A percentile compares a stretch with the other conserved stretches of the same genome.
These are phyloP conservation scores for Elongisporangium senticosum DNA, from an alignment of 352 stramenopile genomes.

Conservation along the genomic window DNA sequence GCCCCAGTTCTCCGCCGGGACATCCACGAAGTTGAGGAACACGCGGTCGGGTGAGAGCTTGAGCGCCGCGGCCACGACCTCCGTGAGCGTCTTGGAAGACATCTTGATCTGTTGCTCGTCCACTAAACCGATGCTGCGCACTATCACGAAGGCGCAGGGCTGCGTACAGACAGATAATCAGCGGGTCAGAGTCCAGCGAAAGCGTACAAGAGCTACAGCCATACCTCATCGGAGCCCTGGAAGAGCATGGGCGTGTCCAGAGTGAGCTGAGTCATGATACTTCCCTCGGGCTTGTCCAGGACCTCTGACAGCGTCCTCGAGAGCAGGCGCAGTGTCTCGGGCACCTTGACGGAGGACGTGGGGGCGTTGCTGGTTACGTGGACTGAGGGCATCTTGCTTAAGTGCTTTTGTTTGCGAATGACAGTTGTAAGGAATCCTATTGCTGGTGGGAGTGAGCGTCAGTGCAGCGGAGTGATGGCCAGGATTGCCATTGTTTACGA, in stretches of 20 bases:
- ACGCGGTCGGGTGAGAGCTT: slow-evolving; percentile 17
- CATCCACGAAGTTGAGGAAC: slow-evolving; percentile 30
- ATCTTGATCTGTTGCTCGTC: slow-evolving; percentile 22
- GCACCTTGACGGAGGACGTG: slow-evolving; percentile 14
- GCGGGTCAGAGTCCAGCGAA: neutral
- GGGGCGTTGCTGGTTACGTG: slow-evolving; percentile 17
- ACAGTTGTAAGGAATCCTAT: too few species aligned
- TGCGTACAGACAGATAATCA: neutral
- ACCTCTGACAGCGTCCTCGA: slow-evolving; percentile 14
- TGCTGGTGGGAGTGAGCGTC: too few species aligned
- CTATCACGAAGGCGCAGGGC: slow-evolving; percentile 19
- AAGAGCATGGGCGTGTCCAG: slow-evolving; percentile 20
- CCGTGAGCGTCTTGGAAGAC: slow-evolving; percentile 13
- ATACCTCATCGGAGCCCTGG: slow-evolving; percentile 14
- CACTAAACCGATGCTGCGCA: slow-evolving; percentile 22
- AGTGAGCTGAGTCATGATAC: slow-evolving; percentile 17
- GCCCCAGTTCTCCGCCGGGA: slow-evolving; percentile 23
- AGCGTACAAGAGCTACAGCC: neutral
- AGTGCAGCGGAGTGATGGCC: too few species aligned
- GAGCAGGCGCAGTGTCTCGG: slow-evolving; percentile 13
- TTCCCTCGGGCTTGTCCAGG: slow-evolving; percentile 2
- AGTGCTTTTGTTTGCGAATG: neutral
- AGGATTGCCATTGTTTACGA: too few species aligned
- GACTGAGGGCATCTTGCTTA: slow-evolving; percentile 8
- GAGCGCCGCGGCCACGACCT: slow-evolving; percentile 17